A percentile compares a stretch with the other conserved stretches of the same genome.
Conservation (phyloP, 2,329 filamentous ascomycete genomes). For the Ceratocystiopsis sp. region DNA sequence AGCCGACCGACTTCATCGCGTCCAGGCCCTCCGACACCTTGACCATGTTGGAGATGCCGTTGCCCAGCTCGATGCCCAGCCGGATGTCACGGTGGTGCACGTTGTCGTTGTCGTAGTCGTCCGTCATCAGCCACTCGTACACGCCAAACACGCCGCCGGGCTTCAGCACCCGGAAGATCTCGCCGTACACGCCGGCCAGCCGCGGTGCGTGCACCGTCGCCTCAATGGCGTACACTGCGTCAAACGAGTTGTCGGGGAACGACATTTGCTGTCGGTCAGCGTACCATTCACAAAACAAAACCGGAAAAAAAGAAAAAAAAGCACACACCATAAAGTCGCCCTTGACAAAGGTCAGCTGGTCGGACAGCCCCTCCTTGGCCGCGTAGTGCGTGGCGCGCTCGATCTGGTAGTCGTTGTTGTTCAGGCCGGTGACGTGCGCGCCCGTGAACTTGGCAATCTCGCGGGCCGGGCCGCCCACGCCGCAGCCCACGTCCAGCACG, state of each 20-base stretch:
- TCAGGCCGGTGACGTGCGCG: constrained; percentile 75
- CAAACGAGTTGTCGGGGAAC: constrained; percentile 82
- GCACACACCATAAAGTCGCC: constrained; percentile 74
- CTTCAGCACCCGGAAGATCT: constrained; percentile 91
- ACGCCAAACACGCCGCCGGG: constrained; percentile 91
- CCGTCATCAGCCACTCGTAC: constrained; percentile 99
- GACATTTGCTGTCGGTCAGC: constrained; percentile 51
- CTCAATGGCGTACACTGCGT: constrained; percentile 93
- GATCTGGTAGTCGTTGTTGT: constrained; percentile 99
- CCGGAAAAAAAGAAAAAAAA: background rate
- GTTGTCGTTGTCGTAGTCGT: constrained; percentile 82
- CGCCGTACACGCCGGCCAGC: constrained; percentile 78
- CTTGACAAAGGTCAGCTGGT: constrained; percentile 77
- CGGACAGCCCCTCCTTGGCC: constrained; percentile 57
- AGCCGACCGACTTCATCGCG: constrained; percentile 77
- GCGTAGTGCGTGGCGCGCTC: constrained; percentile 81
- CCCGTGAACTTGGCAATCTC: constrained; percentile 95
- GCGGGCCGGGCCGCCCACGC: constrained; percentile 84
- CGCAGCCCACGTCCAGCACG: constrained; percentile 90
- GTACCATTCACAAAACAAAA: no score
- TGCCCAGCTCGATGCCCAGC: constrained; percentile 84
- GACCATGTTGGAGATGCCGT: constrained; percentile 94
- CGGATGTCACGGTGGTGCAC: constrained; percentile 75
- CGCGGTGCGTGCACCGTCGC: constrained; percentile 89
- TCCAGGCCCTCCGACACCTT: constrained; percentile 58